Base-by-base conservation (phyloP, 495 filamentous ascomycete species). In the Rostrohypoxylon terebratum region DNA sequence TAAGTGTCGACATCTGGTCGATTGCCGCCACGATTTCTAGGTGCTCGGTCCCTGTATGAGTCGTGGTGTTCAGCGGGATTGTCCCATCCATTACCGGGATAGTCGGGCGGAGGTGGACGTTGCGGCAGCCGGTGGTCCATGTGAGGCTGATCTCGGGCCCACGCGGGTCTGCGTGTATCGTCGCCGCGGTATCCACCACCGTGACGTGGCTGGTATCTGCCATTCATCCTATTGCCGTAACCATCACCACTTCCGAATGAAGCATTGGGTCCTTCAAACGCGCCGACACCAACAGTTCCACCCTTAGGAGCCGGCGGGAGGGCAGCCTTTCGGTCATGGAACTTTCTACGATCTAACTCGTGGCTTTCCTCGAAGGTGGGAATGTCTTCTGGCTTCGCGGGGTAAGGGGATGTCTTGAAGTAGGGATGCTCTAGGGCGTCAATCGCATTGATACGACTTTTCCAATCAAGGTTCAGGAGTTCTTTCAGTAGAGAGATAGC, bases 401-500 rank as follows among this genome's bases (percentile, higher is more conserved):
- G 96, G n/a, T 89, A 84, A 18, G 96, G 96, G 3, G 85, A 79
- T 16, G 83, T 90, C 45, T 85, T 87, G 79, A 99, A 99, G 79
- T 98, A 99, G 7, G 92, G 91, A 78, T 99, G 96, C 70, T 94
- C 87, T 14, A 98, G 82, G 13, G 96, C 96, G 82, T 99, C 96
- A 16, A 97, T 93, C 0, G 96, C 96, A 76, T 98, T 99, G 73
- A 97, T 90, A 40, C 96, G 88, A 72, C 88, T 89, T 42, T 87
- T 87, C 90, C 94, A 98, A 74, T 99, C 93, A 23, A 99, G 91
- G 62, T 87, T 92, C 45, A 99, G 85, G 7, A 99, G 85, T 62
- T 97, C 91, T 34, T 87, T 86, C 2, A 99, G 85, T 16, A 99
- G 80, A 42, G 92, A 92, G 34, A 97, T 86, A 45, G 93, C 94